A percentile compares a stretch with the other conserved stretches of the same genome.
Evolutionary conservation across 2,329 filamentous ascomycete species (phyloP).

Genomic region (Aspergillus proliferans): DNA sequence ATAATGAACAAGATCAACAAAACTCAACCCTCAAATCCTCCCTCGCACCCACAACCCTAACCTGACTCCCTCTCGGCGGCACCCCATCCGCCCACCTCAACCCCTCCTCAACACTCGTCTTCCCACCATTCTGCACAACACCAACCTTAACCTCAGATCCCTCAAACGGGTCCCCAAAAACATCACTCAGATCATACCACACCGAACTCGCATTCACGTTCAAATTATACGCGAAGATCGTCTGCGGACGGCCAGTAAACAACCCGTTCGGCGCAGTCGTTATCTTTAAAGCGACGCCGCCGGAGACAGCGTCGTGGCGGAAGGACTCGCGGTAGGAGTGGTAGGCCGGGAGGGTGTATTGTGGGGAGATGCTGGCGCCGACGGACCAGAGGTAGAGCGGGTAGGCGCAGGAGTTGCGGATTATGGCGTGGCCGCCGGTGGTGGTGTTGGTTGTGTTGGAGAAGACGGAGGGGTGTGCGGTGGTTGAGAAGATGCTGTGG

Average conservation of each 20-base stretch:
- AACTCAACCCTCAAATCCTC: slow-evolving; percentile 22
- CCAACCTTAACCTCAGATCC: slow-evolving; percentile 19
- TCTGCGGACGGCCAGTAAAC: slow-evolving; percentile 29
- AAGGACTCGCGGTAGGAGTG: slow-evolving; percentile 30
- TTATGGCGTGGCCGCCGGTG: slow-evolving; percentile 26
- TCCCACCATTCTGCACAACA: background rate
- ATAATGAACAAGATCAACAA: slow-evolving; percentile 7
- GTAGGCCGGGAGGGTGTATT: slow-evolving; percentile 17
- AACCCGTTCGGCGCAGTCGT: slow-evolving; percentile 29
- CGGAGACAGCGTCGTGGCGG: slow-evolving; percentile 25
- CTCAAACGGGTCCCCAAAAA: slow-evolving; percentile 39
- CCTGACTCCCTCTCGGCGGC: slow-evolving; percentile 26
- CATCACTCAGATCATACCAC: slow-evolving; percentile 41
- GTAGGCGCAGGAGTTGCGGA: slow-evolving; percentile 28
- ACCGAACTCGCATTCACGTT: slow-evolving; percentile 17
- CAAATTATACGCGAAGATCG: slow-evolving; percentile 39
- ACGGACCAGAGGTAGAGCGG: slow-evolving; percentile 36
- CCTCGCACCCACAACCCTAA: slow-evolving; percentile 15
- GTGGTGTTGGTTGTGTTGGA: slow-evolving; percentile 2
- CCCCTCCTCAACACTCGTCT: slow-evolving; percentile 12
- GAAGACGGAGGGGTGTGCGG: slow-evolving; percentile 1
- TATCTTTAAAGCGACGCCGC: slow-evolving; percentile 40
- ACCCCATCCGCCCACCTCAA: slow-evolving; percentile 27
- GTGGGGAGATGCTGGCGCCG: slow-evolving; percentile 17
- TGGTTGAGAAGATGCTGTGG: too few relatives aligned